Base-by-base conservation (phyloP, 2,329 filamentous ascomycete genomes). In the Penicillium sp. region DNA sequence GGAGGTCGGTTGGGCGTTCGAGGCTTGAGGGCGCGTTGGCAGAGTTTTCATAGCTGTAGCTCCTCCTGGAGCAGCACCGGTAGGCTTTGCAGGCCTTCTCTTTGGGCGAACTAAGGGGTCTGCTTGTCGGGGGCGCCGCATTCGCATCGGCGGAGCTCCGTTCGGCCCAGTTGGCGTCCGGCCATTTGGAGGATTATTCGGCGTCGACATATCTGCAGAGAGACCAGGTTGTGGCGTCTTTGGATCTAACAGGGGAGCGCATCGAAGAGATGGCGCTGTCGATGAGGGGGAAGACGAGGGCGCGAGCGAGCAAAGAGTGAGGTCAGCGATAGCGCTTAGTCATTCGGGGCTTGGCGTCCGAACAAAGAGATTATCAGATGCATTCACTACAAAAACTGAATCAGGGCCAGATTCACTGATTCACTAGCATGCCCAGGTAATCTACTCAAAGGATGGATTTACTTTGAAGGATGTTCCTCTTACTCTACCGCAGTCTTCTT, bases 21-120 rank as follows among this genome's bases (percentile, higher is more conserved):
- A 51, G 3, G 51, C 29, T 15, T 49, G 47, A 20, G 64, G 62
- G 29, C 60, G 64, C 17, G 63, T 43, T 30, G 65, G 60, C 43
- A 64, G 51, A 10, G 64, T 57, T 52, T 64, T 68, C 15, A 58
- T 53, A 13, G 63, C 60, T 50, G 48, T 53, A 45, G 63, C 59
- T 54, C 66, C 64, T 29, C 51, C 60, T 29, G 59, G 55, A 3
- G 58, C 46, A 47, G 58, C 41, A 37, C 46, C 60, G 24, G 59
- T 51, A 26, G 65, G 63, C 46, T 59, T 70, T 27, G 49, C 52
- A 36, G 67, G 68, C 57, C 62, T 69, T 51, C 79, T 83, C 65
- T 86, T 84, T 37, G 84, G 80, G 46, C 85, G 78, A 45, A 87
- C 84, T 17, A 90, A 75, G 24, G 88, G 87, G 62, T 90, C 85